Evolutionary conservation across 805 yeast species (phyloP).

Genomic region (Saccharomyces cerevisiae): DNA sequence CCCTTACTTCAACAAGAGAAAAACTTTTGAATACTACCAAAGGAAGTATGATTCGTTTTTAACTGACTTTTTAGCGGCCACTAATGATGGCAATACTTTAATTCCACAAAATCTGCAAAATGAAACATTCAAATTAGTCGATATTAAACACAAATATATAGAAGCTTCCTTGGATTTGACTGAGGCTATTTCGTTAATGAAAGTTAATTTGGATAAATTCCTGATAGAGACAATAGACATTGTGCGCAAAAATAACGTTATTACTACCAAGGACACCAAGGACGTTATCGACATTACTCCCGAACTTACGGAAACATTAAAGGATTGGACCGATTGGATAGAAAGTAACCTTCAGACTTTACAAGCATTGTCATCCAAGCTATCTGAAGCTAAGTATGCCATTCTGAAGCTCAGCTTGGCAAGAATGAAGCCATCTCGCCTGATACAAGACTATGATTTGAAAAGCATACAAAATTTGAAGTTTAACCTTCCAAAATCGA

Average conservation of each 20-base stretch:
- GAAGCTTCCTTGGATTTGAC: constrained; percentile 50
- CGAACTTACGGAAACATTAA: neutral
- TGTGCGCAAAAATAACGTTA: constrained; percentile 22
- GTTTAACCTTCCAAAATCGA: neutral
- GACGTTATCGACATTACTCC: constrained; percentile 9
- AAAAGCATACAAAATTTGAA: neutral
- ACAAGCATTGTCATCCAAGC: neutral
- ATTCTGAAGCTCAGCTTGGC: neutral
- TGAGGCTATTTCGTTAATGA: constrained; percentile 34
- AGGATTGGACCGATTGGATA: neutral
- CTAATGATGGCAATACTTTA: constrained; percentile 34
- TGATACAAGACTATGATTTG: neutral
- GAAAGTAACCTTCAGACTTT: neutral
- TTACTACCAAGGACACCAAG: constrained; percentile 12
- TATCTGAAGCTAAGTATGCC: neutral
- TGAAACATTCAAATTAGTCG: constrained; percentile 66
- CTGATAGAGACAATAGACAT: constrained; percentile 7
- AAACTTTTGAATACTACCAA: constrained; percentile 54
- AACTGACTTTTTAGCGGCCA: constrained; percentile 42
- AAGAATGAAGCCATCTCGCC: neutral
- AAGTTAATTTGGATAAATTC: constrained; percentile 16
- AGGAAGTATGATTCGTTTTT: constrained; percentile 55
- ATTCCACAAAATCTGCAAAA: constrained; percentile 54
- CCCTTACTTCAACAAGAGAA: constrained; percentile 47
- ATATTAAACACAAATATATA: constrained; percentile 56